These are phyloP conservation scores for Trebouxia sp. DNA, from an alignment of 139 green algal genomes.

Conservation along the genomic window DNA sequence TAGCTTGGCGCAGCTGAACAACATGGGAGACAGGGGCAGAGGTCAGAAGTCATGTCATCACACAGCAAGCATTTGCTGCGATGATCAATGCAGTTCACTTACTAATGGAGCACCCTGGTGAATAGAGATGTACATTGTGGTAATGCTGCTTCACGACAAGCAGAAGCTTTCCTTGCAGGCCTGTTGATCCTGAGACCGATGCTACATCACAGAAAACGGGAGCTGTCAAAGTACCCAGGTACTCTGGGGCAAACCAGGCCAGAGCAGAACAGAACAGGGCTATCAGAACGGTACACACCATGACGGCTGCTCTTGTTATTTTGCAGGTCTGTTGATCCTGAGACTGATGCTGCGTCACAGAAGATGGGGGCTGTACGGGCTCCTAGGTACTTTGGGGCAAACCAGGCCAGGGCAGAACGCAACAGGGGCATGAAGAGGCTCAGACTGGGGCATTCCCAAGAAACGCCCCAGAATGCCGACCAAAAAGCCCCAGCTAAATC, in stretches of 20 bases:
- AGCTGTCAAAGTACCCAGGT: slow-evolving; percentile 32
- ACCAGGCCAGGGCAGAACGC: slow-evolving; percentile 36
- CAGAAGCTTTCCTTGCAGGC: too few relatives aligned
- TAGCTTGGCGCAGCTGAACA: too few relatives aligned
- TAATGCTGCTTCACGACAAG: slow-evolving; percentile 56
- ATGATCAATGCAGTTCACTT: slow-evolving; percentile 37
- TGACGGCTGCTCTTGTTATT: too few relatives aligned
- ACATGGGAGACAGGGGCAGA: too few relatives aligned
- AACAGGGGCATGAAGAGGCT: slow-evolving; percentile 13
- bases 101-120: slow-evolving; percentile 63
- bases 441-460: slow-evolving; percentile 17
- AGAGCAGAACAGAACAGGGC: slow-evolving; percentile 34
- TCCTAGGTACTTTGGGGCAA: slow-evolving; percentile 48
- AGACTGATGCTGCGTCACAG: slow-evolving; percentile 12
- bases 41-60: too few relatives aligned
- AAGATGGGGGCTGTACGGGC: background rate
- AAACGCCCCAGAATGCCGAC: background rate
- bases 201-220: background rate
- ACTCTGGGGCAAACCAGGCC: slow-evolving; percentile 43
- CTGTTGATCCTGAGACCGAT: background rate
- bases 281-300: too few relatives aligned
- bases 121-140: slow-evolving; percentile 63
- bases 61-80: too few relatives aligned
- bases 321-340: background rate
- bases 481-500: background rate